Conservation (phyloP, 768 basidiomycete genomes). For the Psilocybe cubensis region DNA sequence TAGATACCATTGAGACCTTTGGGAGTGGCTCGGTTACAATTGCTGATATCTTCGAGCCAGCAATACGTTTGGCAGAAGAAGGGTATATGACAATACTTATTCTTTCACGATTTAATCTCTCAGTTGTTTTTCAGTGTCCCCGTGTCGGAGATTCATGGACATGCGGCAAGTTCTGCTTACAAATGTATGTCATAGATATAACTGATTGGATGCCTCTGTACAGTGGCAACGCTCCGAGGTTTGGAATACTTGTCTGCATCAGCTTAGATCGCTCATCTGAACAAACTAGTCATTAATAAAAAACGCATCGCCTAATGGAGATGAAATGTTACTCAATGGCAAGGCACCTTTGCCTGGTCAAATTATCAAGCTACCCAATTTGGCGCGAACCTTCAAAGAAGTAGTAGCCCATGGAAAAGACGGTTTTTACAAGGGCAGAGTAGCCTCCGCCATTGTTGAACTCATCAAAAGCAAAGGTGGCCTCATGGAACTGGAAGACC, state of each 20-base stretch:
- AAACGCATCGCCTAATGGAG: conserved; percentile 82
- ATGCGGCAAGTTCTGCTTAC: conserved; percentile 40
- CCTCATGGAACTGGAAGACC: conserved; percentile 92
- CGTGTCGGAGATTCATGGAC: conserved; percentile 81
- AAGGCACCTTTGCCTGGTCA: conserved; percentile 87
- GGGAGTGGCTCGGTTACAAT: conserved; percentile 71
- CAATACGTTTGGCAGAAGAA: conserved; percentile 89
- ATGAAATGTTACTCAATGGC: conserved; percentile 86
- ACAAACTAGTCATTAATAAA: conserved; percentile 60
- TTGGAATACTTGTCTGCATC: neutral
- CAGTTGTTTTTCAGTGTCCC: conserved; percentile 60
- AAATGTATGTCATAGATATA: neutral
- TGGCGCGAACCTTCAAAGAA: conserved; percentile 83
- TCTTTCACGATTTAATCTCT: neutral
- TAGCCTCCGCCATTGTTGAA: conserved; percentile 90
- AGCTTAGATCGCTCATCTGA: neutral
- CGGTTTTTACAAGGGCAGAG: conserved; percentile 91
- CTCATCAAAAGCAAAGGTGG: conserved; percentile 87
- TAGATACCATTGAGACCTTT: conserved; percentile 82
- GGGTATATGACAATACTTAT: conserved; percentile 55
- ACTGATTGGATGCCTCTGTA: neutral
- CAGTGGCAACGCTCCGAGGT: conserved; percentile 68
- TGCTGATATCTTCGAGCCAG: conserved; percentile 83
- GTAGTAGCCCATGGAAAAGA: conserved; percentile 83
- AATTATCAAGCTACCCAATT: conserved; percentile 77